A percentile compares a stretch with the other conserved stretches of the same genome.
Evolutionary conservation across 2,329 filamentous ascomycete species (phyloP).

Genomic region (Colletotrichum navitas): DNA sequence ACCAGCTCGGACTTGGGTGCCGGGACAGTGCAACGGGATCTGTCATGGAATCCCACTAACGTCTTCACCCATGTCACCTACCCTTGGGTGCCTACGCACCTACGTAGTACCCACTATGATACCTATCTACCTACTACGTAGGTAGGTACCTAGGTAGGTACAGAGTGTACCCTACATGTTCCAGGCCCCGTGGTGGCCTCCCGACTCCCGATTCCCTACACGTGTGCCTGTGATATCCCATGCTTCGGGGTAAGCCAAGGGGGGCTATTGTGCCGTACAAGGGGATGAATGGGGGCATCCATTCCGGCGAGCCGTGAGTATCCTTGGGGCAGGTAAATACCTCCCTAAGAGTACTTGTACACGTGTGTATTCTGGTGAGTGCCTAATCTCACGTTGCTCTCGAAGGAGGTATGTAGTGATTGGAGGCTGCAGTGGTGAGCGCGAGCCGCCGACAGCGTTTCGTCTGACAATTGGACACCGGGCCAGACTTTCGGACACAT

Average conservation of each 20-base stretch:
- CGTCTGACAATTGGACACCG: neutral
- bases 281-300: neutral
- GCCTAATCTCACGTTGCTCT: neutral
- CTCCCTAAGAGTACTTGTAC: neutral
- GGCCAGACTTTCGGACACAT: neutral
- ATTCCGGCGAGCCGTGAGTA: neutral
- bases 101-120: no score
- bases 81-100: neutral
- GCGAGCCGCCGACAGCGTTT: neutral
- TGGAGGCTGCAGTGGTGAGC: neutral
- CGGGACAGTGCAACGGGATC: constrained; percentile 33
- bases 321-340: neutral
- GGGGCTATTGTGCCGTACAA: neutral
- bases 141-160: neutral
- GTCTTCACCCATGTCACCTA: neutral
- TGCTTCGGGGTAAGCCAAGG: constrained; percentile 1
- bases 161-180: no score
- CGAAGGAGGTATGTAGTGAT: no score
- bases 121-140: neutral
- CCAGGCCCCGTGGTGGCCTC: neutral
- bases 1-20: constrained; percentile 35
- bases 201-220: neutral
- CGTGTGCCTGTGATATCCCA: neutral
- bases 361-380: no score
- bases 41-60: constrained; percentile 29